These are phyloP conservation scores for Sequoia sempervirens DNA, from an alignment of 75 land plant species.

Conservation along the genomic window DNA sequence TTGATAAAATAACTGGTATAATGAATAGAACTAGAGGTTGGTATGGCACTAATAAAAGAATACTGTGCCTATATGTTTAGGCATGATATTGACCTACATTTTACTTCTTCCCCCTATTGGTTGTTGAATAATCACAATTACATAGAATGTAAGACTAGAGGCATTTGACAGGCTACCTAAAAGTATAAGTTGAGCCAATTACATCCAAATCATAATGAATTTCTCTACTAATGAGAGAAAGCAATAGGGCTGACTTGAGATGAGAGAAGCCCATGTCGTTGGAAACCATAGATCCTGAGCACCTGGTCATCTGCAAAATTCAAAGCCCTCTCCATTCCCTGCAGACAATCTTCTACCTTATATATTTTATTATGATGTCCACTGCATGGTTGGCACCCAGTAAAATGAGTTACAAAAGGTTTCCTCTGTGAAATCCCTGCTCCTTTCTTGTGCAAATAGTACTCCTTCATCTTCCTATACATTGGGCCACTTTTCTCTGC, in stretches of 20 bases:
- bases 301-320: constrained; percentile 86
- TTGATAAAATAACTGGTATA: too few species aligned
- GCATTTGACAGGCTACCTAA: neutral
- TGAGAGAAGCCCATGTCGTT: neutral
- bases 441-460: constrained; percentile 17
- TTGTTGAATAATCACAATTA: neutral
- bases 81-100: neutral
- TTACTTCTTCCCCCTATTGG: neutral
- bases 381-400: constrained; percentile 88
- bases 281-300: constrained; percentile 52
- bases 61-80: neutral
- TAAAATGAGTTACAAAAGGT: constrained; percentile 88
- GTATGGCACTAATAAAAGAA: neutral
- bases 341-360: constrained; percentile 45
- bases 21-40: too few species aligned
- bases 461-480: constrained; percentile 9
- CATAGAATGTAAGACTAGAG: neutral
- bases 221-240: neutral
- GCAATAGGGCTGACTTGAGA: neutral
- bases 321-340: constrained; percentile 64
- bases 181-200: neutral
- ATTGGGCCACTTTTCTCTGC: constrained; percentile 13
- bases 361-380: constrained; percentile 64
- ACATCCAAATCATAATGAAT: neutral
- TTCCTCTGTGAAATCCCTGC: constrained; percentile 30